phyloP scores from a whole-genome alignment of 208 protist genomes.

The Herpetomonas tarakana region DNA sequence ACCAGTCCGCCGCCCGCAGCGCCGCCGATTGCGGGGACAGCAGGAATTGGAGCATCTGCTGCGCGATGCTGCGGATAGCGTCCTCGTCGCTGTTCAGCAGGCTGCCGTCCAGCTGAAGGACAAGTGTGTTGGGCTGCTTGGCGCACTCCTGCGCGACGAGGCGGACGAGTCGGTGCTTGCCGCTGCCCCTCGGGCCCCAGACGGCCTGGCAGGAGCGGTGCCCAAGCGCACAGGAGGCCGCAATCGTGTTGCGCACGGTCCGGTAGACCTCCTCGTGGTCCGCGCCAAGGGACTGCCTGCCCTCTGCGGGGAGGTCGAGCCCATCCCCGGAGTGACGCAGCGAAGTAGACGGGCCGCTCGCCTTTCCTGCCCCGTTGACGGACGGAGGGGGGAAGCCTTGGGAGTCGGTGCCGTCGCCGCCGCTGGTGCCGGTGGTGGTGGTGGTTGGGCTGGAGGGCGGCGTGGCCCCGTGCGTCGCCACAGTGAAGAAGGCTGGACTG shows the following conservation, averaged over 20 bases:
- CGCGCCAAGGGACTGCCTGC: conserved; percentile 1
- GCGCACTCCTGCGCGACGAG: conserved; percentile 59
- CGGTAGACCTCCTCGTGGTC: conserved; percentile 56
- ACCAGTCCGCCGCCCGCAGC: conserved; percentile 44
- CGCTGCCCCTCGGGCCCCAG: conserved; percentile 70
- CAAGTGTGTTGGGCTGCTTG: conserved; percentile 39
- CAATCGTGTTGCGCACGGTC: conserved; percentile 65
- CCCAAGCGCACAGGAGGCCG: conserved; percentile 60
- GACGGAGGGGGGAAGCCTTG: neutral
- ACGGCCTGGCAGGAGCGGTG: conserved; percentile 77
- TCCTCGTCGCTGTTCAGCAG: conserved; percentile 63
- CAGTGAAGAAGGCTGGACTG: conserved; percentile 24
- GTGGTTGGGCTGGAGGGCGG: conserved; percentile 7
- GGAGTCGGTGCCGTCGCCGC: neutral
- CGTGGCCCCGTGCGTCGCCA: conserved; percentile 24
- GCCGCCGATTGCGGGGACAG: conserved; percentile 42
- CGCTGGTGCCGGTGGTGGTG: neutral
- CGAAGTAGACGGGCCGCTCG: too few species aligned
- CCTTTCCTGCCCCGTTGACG: too few species aligned
- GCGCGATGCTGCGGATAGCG: conserved; percentile 53
- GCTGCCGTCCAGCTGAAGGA: conserved; percentile 64
- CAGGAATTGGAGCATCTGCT: conserved; percentile 68
- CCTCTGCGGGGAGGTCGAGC: neutral
- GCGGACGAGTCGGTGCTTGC: conserved; percentile 70
- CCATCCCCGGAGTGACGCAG: too few species aligned